These are phyloP conservation scores for Tylopilus vinaceipallidus DNA, from an alignment of 768 basidiomycete species.

Conservation along the genomic window DNA sequence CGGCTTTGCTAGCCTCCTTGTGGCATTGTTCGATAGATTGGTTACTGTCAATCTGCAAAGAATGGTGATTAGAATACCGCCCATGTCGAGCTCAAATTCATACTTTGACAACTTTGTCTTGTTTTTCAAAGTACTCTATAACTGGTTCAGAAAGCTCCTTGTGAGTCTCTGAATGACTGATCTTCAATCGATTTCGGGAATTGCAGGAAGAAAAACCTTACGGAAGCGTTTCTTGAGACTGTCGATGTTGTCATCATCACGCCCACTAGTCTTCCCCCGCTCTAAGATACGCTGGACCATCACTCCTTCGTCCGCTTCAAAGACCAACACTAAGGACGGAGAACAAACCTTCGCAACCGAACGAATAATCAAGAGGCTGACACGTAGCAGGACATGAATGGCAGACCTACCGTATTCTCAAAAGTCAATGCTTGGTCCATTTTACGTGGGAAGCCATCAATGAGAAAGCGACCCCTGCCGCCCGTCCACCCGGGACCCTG, in stretches of 20 bases:
- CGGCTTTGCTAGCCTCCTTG: conserved; percentile 50
- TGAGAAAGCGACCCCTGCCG: conserved; percentile 82
- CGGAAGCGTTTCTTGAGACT: conserved; percentile 97
- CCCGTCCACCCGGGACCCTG: conserved; percentile 59
- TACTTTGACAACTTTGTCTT: conserved; percentile 79
- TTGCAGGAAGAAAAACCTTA: conserved; percentile 35
- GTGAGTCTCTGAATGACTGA: conserved; percentile 62
- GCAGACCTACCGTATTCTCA: conserved; percentile 66
- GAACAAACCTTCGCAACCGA: conserved; percentile 61
- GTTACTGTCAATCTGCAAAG: conserved; percentile 62
- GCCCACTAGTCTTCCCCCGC: conserved; percentile 89
- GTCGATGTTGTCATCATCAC: conserved; percentile 93
- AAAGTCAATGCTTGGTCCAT: conserved; percentile 97
- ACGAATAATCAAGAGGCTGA: background rate
- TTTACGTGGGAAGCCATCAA: conserved; percentile 97
- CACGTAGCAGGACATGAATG: background rate
- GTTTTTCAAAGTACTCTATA: conserved; percentile 71
- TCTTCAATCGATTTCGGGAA: background rate
- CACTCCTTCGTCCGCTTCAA: conserved; percentile 82
- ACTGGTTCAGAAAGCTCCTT: conserved; percentile 90
- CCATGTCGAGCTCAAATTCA: background rate
- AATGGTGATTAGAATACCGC: background rate
- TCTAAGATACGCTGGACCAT: conserved; percentile 85
- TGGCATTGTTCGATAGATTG: conserved; percentile 72
- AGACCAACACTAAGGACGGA: conserved; percentile 81